Evolutionary conservation across 176 grass and related monocot species (phyloP), one percentile per base, ranked within the genome.

Genomic region (Lolium rigidum): DNA sequence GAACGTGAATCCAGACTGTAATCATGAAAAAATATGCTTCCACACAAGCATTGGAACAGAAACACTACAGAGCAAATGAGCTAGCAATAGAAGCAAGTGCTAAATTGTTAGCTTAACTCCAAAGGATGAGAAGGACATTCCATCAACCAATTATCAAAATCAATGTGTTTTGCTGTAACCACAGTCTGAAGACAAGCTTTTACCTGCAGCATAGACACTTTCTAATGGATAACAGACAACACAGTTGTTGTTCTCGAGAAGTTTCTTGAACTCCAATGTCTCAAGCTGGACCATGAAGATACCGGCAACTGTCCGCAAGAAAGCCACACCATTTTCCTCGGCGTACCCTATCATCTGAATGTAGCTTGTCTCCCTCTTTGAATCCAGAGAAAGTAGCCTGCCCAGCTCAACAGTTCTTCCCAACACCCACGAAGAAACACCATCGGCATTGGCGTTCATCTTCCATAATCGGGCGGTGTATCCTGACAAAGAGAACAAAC

Each of bases 221-320:
- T 66, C 63, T 3, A 66, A 66, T 66, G 63, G 63, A 66, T 66
- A 66, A 66, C 26, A 66, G 63, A 35, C 3, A 35, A 6, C 2
- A 35, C 26, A 16, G 26, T 66, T 16, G 0, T 6, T 66, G 63
- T 66, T 16, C 7, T 66, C 63, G 0, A 15, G 63, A 15, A 66
- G 13, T 16, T 66, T 35, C 13, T 54, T 66, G 63, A 66, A 66
- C 63, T 66, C 13, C 26, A 66, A 37, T 16, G 26, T 35, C 2
- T 35, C 63, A 66, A 66, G 63, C 63, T 66, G 63, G 14, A 66
- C 14, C 63, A 66, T 66, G 63, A 9, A 66, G 63, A 66, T 3
- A 35, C 26, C 15, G 2, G 0, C 1, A 66, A 66, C 2, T 66
- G 26, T 66, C 2, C 14, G 26, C 25, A 16, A 35, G 63, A 66